phyloP scores from a whole-genome alignment of 441 rosid species.

The Croton laevigatus region DNA sequence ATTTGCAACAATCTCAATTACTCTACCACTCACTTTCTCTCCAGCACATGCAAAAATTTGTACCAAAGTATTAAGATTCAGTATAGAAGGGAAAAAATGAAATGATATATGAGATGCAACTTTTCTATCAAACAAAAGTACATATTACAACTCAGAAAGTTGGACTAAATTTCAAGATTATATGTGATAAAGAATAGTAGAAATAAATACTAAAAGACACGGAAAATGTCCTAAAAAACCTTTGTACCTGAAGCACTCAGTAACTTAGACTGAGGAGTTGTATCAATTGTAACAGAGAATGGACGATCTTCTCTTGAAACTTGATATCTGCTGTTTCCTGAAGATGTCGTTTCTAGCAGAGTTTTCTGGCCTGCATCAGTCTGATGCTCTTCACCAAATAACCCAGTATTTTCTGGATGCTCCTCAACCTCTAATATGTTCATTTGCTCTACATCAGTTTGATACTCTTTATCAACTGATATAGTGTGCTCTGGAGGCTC shows the following conservation, averaged over 20 bases:
- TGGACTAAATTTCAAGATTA: neutral
- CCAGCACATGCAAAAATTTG: neutral
- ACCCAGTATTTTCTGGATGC: constrained; percentile 27
- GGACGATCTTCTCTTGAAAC: constrained; percentile 27
- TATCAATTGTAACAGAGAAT: constrained; percentile 31
- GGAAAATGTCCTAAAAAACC: constrained; percentile 6
- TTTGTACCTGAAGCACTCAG: constrained; percentile 43
- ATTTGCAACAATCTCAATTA: neutral
- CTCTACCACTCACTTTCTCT: neutral
- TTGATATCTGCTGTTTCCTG: constrained; percentile 13
- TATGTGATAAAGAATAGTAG: neutral
- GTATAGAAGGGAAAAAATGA: neutral
- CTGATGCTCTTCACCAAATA: constrained; percentile 28
- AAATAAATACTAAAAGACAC: neutral
- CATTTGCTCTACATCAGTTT: constrained; percentile 22
- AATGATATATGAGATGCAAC: neutral
- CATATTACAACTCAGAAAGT: neutral
- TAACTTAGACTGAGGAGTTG: constrained; percentile 37
- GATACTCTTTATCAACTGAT: constrained; percentile 28
- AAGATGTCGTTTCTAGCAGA: constrained; percentile 18
- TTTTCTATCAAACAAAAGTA: neutral
- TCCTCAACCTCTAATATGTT: constrained; percentile 23
- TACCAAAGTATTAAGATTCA: neutral
- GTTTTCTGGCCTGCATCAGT: constrained; percentile 23
- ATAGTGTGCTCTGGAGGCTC: constrained; percentile 27